These are phyloP conservation scores for Eremomyces bilateralis DNA, from an alignment of 495 filamentous ascomycete species.

Conservation along the genomic window DNA sequence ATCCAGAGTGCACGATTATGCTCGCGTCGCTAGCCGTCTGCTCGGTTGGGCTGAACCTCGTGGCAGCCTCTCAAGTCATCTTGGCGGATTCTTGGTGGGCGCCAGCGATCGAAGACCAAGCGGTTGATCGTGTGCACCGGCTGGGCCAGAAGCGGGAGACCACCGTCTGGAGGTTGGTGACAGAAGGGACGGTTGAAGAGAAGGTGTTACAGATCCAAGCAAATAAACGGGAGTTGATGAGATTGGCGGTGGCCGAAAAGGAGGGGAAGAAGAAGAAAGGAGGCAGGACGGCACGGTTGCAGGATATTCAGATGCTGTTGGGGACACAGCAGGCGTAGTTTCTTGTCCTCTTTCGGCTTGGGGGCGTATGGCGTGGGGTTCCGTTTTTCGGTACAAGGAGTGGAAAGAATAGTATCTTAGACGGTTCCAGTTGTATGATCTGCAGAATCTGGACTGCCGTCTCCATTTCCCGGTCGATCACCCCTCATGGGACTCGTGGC, in stretches of 20 bases:
- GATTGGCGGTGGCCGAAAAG: conserved; percentile 32
- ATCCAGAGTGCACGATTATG: conserved; percentile 53
- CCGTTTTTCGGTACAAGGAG: too few relatives aligned
- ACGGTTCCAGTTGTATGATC: too few relatives aligned
- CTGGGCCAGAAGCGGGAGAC: conserved; percentile 63
- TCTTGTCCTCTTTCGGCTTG: too few relatives aligned
- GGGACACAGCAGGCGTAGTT: too few relatives aligned
- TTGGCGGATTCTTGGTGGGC: conserved; percentile 78
- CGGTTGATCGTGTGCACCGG: conserved; percentile 74
- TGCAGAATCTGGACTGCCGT: too few relatives aligned
- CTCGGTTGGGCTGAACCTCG: conserved; percentile 74
- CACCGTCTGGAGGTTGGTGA: conserved; percentile 61
- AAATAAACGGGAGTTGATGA: conserved; percentile 60
- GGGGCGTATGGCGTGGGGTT: too few relatives aligned
- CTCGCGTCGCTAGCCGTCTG: conserved; percentile 68
- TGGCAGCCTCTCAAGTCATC: conserved; percentile 71
- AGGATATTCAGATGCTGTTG: too few relatives aligned
- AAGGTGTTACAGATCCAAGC: conserved; percentile 61
- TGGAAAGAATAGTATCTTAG: too few relatives aligned
- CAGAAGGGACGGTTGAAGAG: conserved; percentile 76
- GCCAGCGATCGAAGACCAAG: conserved; percentile 84
- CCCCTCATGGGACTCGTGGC: too few relatives aligned
- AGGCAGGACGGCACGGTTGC: neutral
- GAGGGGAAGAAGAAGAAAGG: conserved; percentile 5
- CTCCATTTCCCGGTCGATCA: too few relatives aligned